Base-by-base conservation (phyloP, 2,329 filamentous ascomycete species). In the Apiospora hydei region DNA sequence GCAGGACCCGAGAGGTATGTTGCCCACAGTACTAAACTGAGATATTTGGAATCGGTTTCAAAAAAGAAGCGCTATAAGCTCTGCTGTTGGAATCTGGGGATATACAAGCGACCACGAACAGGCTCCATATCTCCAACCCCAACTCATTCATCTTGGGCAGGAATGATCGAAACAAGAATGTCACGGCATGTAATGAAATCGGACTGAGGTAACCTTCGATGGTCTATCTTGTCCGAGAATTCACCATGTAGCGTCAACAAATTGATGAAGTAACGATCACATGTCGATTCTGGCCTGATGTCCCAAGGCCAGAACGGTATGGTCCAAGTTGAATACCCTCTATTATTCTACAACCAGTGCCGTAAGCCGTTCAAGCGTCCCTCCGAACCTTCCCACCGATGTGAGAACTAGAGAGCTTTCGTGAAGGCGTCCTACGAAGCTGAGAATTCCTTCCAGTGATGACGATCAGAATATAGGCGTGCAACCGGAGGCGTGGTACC, bases 281-380 rank as follows among this genome's bases (percentile, higher is more conserved):
- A 77, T 68, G 77, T 82, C 41, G 68, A 77, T 2, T 79, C 81
- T 0, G 73, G 79, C 69, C 75, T 73, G 3, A 34, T 26, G 21
- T 71, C 76, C 21, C 82, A 85, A 64, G 83, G 83, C 16, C 75
- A 74, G 0, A 67, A 75, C 43, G 84, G 83, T 0, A 81, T 80
- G 24, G 77, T 85, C 14, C 76, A 83, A 70, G 80, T 84, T 61
- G 78, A 78, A 4, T 85, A 82, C 72, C 82, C 83, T 3, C 77
- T 77, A 3, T 84, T 81, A 66, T 76, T 82, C 68, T 85, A 84
- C 70, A 80, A 82, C 64, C 80, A 84, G 71, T 82, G 81, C n/a
- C 74, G 83, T 84, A 78, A 68, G 80, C 38, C 41, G 3, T 72
- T 10, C 14, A 26, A 2, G 44, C 14, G 14, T 10, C 24, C 10